Evolutionary conservation across 1,284 basidiomycete species (phyloP), one percentile per base, ranked within the genome.

Genomic region (Sphaerobolus stellatus): DNA sequence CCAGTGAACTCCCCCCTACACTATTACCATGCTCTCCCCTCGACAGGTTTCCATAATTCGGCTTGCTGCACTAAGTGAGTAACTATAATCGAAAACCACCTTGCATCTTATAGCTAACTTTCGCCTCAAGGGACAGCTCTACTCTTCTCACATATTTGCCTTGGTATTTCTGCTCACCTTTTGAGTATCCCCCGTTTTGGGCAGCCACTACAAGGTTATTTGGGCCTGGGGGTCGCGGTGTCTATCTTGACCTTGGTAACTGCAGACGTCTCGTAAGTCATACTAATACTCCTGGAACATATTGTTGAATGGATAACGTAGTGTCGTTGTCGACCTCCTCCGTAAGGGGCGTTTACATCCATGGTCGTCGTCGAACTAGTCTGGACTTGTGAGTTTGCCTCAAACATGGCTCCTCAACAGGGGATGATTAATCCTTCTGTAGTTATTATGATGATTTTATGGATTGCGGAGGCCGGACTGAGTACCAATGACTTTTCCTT

Each of bases 401-500:
- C 11, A n/a, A 13, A 16, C 14, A n/a, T 48, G 27, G 46, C 16
- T n/a, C 30, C 9, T 13, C 44, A 31, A 41, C 34, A 14, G 48
- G 28, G 48, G 3, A 30, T 24, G 38, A 33, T 33, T 34, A 58
- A n/a, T 36, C 40, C 16, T 48, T 14, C 48, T 45, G 36, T 57
- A 83, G 83, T 61, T 54, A 38, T 82, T 46, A 72, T 86, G 6
- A 82, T 77, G 74, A 63, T 86, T 52, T 64, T 86, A 25, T 86
- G 80, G 81, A 69, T 86, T 33, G 71, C 80, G 14, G 71, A 71
- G 51, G 83, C 70, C 2, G 78, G 31, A 7, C n/a, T 29, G 28
- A 49, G 38, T 14, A 45, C 52, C 6, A 31, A 7, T 7, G 28
- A 4, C 33, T 9, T n/a, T n/a, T 3, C 7, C n/a, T 8, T 24